Percentiles rank a stretch among this genome's conserved stretches.
These are phyloP conservation scores for Pestalotiopsis sp. DNA, from an alignment of 2,329 filamentous ascomycete species.

Conservation along the genomic window DNA sequence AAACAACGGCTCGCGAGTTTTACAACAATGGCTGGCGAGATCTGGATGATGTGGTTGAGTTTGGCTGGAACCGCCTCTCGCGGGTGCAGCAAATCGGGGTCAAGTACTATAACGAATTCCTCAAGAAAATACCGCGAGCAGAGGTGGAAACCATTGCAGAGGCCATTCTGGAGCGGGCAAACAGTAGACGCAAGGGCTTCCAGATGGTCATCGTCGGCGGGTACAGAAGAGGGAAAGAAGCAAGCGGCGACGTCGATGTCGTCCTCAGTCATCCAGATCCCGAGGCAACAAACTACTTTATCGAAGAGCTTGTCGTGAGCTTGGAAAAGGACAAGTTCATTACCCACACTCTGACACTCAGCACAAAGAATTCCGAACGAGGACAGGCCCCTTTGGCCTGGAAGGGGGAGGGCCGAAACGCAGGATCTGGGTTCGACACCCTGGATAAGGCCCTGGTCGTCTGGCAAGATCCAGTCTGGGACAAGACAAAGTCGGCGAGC, in stretches of 20 bases:
- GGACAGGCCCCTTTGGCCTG: constrained; percentile 64
- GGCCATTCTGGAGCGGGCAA: constrained; percentile 68
- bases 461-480: constrained; percentile 73
- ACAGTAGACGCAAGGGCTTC: constrained; percentile 57
- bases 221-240: constrained; percentile 75
- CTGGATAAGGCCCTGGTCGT: constrained; percentile 92
- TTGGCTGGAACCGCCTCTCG: constrained; percentile 74
- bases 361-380: constrained; percentile 70
- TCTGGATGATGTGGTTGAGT: constrained; percentile 82
- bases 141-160: constrained; percentile 74
- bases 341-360: constrained; percentile 78
- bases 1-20: constrained; percentile 79
- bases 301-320: constrained; percentile 69
- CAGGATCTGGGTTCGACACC: constrained; percentile 75
- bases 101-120: constrained; percentile 90
- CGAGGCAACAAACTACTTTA: constrained; percentile 66
- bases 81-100: constrained; percentile 91
- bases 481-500: constrained; percentile 43
- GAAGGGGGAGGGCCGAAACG: constrained; percentile 46
- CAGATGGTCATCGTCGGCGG: constrained; percentile 73
- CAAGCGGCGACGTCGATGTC: constrained; percentile 82
- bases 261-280: constrained; percentile 80
- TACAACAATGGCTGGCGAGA: constrained; percentile 80
- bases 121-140: constrained; percentile 66
- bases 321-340: constrained; percentile 73